A percentile compares a stretch with the other conserved stretches of the same genome.
phyloP scores from a whole-genome alignment of 1,139 yeast species.

The Debaryomycetaceae sp. region DNA sequence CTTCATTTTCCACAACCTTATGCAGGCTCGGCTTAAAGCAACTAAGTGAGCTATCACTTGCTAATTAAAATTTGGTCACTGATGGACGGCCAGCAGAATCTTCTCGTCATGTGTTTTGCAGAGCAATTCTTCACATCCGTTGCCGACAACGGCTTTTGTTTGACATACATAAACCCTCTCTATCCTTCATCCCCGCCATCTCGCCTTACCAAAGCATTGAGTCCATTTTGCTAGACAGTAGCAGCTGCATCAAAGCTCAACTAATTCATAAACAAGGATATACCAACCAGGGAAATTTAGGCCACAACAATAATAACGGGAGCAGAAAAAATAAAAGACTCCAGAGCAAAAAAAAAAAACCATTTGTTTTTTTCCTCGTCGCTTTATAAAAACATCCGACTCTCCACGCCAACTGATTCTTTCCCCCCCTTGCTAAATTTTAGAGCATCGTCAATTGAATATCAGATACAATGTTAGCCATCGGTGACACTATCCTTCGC shows the following conservation, averaged over 20 bases:
- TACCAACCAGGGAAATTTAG: slow-evolving; percentile 5
- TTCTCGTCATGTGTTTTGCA: too few relatives aligned
- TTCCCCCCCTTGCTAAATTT: slow-evolving; percentile 1
- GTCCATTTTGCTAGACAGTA: too few relatives aligned
- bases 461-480: slow-evolving; percentile 44
- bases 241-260: too few relatives aligned
- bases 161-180: not conserved
- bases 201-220: too few relatives aligned
- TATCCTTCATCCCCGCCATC: not conserved
- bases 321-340: slow-evolving; percentile 2
- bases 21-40: slow-evolving; percentile 1
- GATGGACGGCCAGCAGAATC: too few relatives aligned
- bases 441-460: not conserved
- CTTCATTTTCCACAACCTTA: slow-evolving; percentile 4
- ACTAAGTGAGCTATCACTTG: not conserved
- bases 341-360: slow-evolving; percentile 3
- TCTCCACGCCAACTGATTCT: slow-evolving; percentile 1
- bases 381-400: not conserved
- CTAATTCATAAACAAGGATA: slow-evolving; percentile 2
- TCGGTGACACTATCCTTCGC: slow-evolving; percentile 75
- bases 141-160: not conserved
- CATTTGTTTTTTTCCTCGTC: not conserved
- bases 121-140: too few relatives aligned
- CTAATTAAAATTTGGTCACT: not conserved
- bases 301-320: slow-evolving; percentile 2